Base-by-base conservation (phyloP, 1,284 basidiomycete species). In the Leucoagaricus sp. region DNA sequence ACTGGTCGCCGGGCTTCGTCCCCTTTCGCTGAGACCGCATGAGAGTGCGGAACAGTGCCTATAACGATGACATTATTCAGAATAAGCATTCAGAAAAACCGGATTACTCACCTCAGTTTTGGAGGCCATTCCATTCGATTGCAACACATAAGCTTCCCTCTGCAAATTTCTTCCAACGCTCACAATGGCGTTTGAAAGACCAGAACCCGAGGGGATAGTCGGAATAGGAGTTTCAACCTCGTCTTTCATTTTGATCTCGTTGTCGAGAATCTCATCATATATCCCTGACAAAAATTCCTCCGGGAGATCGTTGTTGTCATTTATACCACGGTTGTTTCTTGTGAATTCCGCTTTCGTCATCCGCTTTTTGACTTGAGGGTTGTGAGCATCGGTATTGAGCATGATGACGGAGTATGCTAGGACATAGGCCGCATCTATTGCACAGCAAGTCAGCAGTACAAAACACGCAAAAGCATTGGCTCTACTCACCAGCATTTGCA, bases 161-260 rank as follows among this genome's bases (percentile, higher is more conserved):
- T 97, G 95, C 17, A 96, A 74, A 73, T 98, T 94, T 57, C 96
- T 79, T 1, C 96, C 96, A 31, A 97, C 94, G 59, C 86, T 90
- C 1, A 91, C 92, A 13, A 98, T 74, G 6, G 89, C 90, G 61
- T 82, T 86, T 0, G 92, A 89, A 40, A 96, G 73, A 10, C 94
- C 94, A 31, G 88, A 84, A 9, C 84, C 81, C 36, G 85, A 69
- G 0, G 78, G 68, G 6, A 80, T 73, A 47, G 79, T 65, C 26
- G 70, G 69, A 13, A 81, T 65, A 10, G 74, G 74, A 34, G 84
- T 76, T 63, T 94, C 94, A 26, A 94, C 76, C 73, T 98, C 95
- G 66, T 98, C 96, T 75, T 97, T 97, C 95, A 98, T 97, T 64
- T 92, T 84, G 66, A 98, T 98, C 72, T 98, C 96, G 65, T 97